Conservation (phyloP, 2,329 filamentous ascomycete species). For the Apiospora kogelbergensis region DNA sequence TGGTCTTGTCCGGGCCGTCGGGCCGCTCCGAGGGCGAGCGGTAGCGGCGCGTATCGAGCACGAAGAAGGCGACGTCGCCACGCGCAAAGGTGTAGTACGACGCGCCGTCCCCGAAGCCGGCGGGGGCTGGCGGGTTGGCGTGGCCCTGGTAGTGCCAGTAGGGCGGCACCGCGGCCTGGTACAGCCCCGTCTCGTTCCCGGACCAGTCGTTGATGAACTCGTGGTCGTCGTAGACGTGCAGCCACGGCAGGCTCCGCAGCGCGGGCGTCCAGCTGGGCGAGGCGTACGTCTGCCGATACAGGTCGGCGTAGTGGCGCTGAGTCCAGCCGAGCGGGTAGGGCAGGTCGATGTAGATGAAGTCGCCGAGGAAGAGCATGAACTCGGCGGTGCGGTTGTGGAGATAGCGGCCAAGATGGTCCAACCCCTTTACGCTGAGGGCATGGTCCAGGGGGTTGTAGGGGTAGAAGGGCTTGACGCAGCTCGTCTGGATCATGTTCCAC, state of each 20-base stretch:
- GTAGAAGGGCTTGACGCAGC: constrained; percentile 69
- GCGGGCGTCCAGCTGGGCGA: constrained; percentile 59
- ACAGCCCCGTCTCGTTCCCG: constrained; percentile 61
- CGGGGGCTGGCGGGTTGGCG: constrained; percentile 55
- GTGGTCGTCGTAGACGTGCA: constrained; percentile 71
- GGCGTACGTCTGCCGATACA: constrained; percentile 65
- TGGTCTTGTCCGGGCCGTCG: constrained; percentile 45
- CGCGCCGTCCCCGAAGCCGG: constrained; percentile 34
- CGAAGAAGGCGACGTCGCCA: constrained; percentile 65
- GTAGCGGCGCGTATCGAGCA: constrained; percentile 65
- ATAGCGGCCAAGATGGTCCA: constrained; percentile 40
- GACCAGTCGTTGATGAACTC: constrained; percentile 72
- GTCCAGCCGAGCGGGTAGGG: constrained; percentile 22
- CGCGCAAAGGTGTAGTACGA: constrained; percentile 67
- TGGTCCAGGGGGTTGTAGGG: constrained; percentile 63
- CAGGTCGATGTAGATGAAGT: constrained; percentile 65
- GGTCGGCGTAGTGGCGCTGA: constrained; percentile 17
- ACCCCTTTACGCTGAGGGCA: constrained; percentile 60
- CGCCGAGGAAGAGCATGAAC: constrained; percentile 9
- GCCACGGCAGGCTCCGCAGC: constrained; percentile 57
- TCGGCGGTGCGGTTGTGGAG: constrained; percentile 6
- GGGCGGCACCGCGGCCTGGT: constrained; percentile 61
- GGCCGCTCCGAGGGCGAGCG: constrained; percentile 41
- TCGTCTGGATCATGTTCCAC: constrained; percentile 60
- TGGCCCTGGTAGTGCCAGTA: constrained; percentile 65